Conservation (phyloP, 2,329 filamentous ascomycete genomes). For the Amauroascus niger region DNA sequence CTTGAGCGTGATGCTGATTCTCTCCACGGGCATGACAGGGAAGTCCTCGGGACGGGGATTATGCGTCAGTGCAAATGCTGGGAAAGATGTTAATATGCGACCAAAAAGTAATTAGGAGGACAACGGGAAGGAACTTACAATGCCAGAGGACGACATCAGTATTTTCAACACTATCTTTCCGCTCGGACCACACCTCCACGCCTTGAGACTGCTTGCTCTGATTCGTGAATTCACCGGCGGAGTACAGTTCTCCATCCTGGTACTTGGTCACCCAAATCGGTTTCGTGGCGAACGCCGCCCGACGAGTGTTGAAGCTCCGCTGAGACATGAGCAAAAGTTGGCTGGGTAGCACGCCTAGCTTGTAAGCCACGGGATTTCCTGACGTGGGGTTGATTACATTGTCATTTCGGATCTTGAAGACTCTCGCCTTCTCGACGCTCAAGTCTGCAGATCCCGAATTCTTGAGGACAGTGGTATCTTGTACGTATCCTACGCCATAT, state of each 20-base stretch:
- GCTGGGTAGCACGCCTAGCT: conserved; percentile 47
- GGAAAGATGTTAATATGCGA: conserved; percentile 9
- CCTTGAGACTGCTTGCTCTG: conserved; percentile 47
- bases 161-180: conserved; percentile 42
- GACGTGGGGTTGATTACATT: conserved; percentile 45
- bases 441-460: conserved; percentile 42
- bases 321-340: conserved; percentile 48
- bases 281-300: conserved; percentile 47
- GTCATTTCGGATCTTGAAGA: conserved; percentile 51
- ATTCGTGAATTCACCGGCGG: conserved; percentile 49
- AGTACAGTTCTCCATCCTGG: conserved; percentile 44
- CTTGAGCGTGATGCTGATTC: conserved; percentile 40
- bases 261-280: conserved; percentile 50
- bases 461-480: conserved; percentile 40
- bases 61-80: conserved; percentile 50
- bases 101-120: conserved; percentile 18
- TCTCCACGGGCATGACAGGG: conserved; percentile 58
- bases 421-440: conserved; percentile 40
- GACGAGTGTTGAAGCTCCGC: conserved; percentile 40
- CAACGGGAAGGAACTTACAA: conserved; percentile 23
- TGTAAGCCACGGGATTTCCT: conserved; percentile 47
- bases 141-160: conserved; percentile 35
- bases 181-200: conserved; percentile 44
- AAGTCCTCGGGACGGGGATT: conserved; percentile 57
- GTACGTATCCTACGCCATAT: conserved; percentile 43